Base-by-base conservation (phyloP, 2,329 filamentous ascomycete species). In the Aspergillus transmontanensis region DNA sequence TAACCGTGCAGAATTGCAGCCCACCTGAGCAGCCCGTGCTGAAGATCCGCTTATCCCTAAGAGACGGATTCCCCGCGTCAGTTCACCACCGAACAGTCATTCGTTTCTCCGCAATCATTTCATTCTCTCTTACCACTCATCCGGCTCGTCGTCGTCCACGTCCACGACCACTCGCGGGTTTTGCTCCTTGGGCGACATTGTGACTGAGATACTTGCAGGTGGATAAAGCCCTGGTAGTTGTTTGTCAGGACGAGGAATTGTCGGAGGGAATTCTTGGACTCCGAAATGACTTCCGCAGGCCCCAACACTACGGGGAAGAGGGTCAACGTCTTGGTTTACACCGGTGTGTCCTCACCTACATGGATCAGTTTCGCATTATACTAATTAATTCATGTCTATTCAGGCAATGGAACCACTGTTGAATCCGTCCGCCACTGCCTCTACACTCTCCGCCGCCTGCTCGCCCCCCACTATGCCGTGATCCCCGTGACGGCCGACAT, bases 11-110 rank as follows among this genome's bases (percentile, higher is more conserved):
- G 30, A 36, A 10, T 21, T 34, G 28, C 28, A 51, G 63, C 82
- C 75, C 81, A 96, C 94, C 89, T 79, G 93, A 87, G 75, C 94
- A 98, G 63, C 94, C 95, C 3, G 94, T 98, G 83, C 93, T 97
- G 83, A 93, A 96, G 79, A 98, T 98, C 75, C 95, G 87, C 86
- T 97, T 94, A 83, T 98, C 94, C 94, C 94, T 98, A 65, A 69
- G 65, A 70, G 48, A 59, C 46, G 16, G 57, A 53, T 36, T 39
- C 48, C 46, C 48, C 28, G 48, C 48, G 48, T 51, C 48, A 51
- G 48, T 59, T 48, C 39, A 46, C 34, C 26, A 50, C 39, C 23
- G 45, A 54, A 61, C 48, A 60, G 57, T 28, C 50, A 32, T 51
- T 32, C 6, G 21, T 51, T 51, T 34, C 43, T 67, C 73, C 26